phyloP scores from a whole-genome alignment of 2,329 filamentous ascomycete genomes.

The Clonostachys chloroleuca region DNA sequence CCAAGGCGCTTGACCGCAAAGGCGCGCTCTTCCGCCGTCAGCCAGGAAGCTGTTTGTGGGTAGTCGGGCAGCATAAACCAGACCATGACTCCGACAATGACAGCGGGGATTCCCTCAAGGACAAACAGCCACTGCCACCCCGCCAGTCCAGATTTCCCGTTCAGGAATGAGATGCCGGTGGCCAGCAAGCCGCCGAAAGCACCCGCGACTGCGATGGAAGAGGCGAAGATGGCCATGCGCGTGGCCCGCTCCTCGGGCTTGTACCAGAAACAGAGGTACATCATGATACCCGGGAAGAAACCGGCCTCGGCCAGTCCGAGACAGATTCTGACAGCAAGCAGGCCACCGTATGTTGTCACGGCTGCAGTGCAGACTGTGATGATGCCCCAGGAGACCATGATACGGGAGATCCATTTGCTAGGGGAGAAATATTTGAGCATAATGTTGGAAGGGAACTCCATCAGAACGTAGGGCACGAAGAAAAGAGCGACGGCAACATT shows the following conservation, averaged over 20 bases:
- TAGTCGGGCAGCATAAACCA: constrained; percentile 24
- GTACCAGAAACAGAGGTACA: constrained; percentile 66
- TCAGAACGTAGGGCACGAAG: constrained; percentile 58
- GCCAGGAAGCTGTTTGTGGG: constrained; percentile 23
- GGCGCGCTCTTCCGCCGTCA: constrained; percentile 22
- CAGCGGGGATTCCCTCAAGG: constrained; percentile 30
- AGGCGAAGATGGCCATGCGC: constrained; percentile 52
- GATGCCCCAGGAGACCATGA: constrained; percentile 42
- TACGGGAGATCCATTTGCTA: constrained; percentile 23
- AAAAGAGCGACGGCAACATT: constrained; percentile 45
- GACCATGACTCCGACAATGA: constrained; percentile 21
- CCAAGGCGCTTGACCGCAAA: constrained; percentile 26
- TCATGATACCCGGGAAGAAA: constrained; percentile 41
- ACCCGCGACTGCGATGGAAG: constrained; percentile 50
- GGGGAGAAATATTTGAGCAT: constrained; percentile 26
- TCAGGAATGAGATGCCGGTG: constrained; percentile 39
- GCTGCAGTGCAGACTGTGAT: constrained; percentile 43
- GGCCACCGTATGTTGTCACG: constrained; percentile 38
- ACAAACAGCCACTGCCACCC: constrained; percentile 54
- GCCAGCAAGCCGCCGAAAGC: constrained; percentile 59
- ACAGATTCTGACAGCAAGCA: constrained; percentile 41
- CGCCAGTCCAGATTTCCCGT: constrained; percentile 37
- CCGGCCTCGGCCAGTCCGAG: constrained; percentile 47
- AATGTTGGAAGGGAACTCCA: constrained; percentile 20
- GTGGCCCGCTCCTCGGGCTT: constrained; percentile 16